These are phyloP conservation scores for Arabis alpina DNA, from an alignment of 345 rosid species.

Conservation along the genomic window DNA sequence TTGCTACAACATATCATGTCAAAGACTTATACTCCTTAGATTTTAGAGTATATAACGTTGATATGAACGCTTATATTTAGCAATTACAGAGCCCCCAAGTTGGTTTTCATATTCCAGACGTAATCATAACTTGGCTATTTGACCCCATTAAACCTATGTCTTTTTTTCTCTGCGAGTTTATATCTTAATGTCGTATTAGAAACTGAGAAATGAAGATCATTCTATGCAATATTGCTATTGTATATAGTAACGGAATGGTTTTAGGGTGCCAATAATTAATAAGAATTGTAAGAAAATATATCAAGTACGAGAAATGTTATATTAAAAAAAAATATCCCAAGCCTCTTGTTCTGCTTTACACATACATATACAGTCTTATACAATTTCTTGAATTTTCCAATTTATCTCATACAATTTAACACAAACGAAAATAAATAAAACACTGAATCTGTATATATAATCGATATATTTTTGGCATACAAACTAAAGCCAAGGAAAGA, in stretches of 20 bases:
- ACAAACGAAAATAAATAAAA: neutral
- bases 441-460: conserved; percentile 6
- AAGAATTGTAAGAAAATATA: neutral
- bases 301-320: neutral
- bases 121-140: neutral
- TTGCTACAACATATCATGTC: neutral
- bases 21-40: neutral
- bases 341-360: conserved; percentile 12
- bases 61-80: conserved; percentile 1
- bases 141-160: neutral
- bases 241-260: neutral
- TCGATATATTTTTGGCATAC: conserved; percentile 27
- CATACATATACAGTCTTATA: neutral
- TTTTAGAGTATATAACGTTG: neutral
- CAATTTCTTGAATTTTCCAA: neutral
- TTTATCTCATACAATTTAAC: neutral
- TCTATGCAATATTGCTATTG: too few species aligned
- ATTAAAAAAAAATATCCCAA: neutral
- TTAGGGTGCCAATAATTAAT: too few species aligned
- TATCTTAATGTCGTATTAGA: neutral
- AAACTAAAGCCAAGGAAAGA: conserved; percentile 21
- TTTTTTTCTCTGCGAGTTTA: neutral
- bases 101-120: conserved; percentile 12
- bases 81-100: neutral
- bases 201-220: neutral